These are phyloP conservation scores for Apiospora kogelbergensis DNA, from an alignment of 2,329 filamentous ascomycete genomes.

Conservation along the genomic window DNA sequence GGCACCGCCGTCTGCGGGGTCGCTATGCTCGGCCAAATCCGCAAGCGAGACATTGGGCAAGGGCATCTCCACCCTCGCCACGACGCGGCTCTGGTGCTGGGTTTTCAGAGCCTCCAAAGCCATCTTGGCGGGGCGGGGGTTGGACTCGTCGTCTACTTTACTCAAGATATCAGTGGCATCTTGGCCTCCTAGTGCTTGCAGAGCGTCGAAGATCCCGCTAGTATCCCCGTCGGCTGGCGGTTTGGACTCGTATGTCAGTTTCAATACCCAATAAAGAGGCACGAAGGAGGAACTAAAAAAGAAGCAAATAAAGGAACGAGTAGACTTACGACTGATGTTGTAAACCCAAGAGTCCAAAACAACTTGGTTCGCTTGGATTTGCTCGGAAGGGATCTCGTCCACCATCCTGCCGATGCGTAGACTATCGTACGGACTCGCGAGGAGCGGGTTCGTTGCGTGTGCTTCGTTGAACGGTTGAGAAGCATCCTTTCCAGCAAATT, in stretches of 20 bases:
- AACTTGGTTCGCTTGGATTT: neutral
- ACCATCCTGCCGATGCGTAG: neutral
- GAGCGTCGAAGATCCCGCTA: neutral
- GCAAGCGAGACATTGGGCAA: neutral
- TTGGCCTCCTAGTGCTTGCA: neutral
- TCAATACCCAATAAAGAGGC: neutral
- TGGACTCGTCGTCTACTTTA: neutral
- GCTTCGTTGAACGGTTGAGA: neutral
- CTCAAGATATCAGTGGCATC: neutral
- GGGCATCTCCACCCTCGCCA: neutral
- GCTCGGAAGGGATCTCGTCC: neutral
- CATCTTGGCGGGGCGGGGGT: neutral
- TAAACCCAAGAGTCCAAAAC: neutral
- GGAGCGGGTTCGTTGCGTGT: neutral
- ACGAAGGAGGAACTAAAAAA: neutral
- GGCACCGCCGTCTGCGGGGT: neutral
- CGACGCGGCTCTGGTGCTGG: neutral
- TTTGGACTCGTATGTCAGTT: neutral
- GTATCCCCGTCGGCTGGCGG: neutral
- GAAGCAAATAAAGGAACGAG: no score
- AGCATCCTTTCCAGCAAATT: neutral
- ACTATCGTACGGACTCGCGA: neutral
- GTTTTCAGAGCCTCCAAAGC: neutral
- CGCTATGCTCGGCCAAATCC: neutral
- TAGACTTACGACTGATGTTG: neutral